A percentile compares a stretch with the other conserved stretches of the same genome.
phyloP scores from a whole-genome alignment of 345 rosid species.

The Ceriops tagal region DNA sequence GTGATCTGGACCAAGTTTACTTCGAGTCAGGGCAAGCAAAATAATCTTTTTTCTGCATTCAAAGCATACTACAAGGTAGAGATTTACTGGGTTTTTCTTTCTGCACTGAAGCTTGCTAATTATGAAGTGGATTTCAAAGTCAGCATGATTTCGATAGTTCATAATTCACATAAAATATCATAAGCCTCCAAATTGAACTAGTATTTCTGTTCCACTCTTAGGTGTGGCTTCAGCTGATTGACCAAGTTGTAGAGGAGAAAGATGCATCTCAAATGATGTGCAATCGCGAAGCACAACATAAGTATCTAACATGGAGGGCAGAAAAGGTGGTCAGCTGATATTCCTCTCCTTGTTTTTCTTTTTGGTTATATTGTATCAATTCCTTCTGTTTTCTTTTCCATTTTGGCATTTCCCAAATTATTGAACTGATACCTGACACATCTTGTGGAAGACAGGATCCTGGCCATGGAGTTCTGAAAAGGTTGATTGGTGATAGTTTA shows the following conservation, averaged over 20 bases:
- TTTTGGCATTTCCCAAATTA: too few species aligned
- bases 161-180: neutral
- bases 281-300: conserved; percentile 60
- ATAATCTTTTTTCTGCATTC: conserved; percentile 51
- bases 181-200: neutral
- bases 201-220: conserved; percentile 20
- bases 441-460: conserved; percentile 50
- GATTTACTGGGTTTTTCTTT: neutral
- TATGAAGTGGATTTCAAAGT: neutral
- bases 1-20: conserved; percentile 68
- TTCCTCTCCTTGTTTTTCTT: neutral
- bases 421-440: neutral
- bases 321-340: conserved; percentile 43
- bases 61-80: conserved; percentile 64
- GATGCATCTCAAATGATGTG: conserved; percentile 33
- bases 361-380: neutral
- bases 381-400: neutral
- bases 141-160: neutral
- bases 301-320: conserved; percentile 69
- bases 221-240: conserved; percentile 62
- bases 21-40: conserved; percentile 40
- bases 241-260: conserved; percentile 39
- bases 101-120: neutral
- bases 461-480: conserved; percentile 53
- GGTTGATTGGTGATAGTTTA: conserved; percentile 49